These are phyloP conservation scores for Coelastrella sp. DNA, from an alignment of 139 green algal species.

Conservation along the genomic window DNA sequence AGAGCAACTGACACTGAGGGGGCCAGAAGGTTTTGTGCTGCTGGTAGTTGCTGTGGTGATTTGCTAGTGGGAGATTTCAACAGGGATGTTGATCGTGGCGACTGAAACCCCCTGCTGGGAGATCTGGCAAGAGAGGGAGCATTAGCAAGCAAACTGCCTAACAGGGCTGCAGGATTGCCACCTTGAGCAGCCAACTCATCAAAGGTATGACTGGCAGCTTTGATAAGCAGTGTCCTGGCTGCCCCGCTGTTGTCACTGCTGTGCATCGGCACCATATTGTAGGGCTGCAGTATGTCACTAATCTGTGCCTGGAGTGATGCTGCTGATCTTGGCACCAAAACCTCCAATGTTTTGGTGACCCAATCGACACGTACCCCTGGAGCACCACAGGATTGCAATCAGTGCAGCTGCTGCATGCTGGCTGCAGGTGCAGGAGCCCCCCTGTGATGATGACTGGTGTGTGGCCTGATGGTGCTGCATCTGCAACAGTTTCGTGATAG, in stretches of 20 bases:
- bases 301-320: background rate
- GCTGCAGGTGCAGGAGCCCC: too few relatives aligned
- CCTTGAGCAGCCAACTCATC: background rate
- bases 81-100: background rate
- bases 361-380: conserved; percentile 14
- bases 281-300: conserved; percentile 4
- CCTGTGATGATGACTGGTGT: too few relatives aligned
- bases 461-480: background rate
- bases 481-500: too few relatives aligned
- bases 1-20: background rate
- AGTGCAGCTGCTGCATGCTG: background rate
- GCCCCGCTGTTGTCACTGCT: conserved; percentile 8
- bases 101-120: background rate
- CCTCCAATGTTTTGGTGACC: conserved; percentile 23
- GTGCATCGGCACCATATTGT: background rate
- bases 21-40: background rate
- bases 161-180: conserved; percentile 1
- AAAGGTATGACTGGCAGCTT: background rate
- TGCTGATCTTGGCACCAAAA: background rate
- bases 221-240: background rate
- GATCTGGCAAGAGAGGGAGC: background rate
- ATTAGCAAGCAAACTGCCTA: conserved; percentile 13
- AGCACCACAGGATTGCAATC: background rate
- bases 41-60: background rate
- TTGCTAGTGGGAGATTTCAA: background rate